A percentile compares a stretch with the other conserved stretches of the same genome.
Conservation (phyloP, 352 stramenopile species). For the Globisporangium nunn region DNA sequence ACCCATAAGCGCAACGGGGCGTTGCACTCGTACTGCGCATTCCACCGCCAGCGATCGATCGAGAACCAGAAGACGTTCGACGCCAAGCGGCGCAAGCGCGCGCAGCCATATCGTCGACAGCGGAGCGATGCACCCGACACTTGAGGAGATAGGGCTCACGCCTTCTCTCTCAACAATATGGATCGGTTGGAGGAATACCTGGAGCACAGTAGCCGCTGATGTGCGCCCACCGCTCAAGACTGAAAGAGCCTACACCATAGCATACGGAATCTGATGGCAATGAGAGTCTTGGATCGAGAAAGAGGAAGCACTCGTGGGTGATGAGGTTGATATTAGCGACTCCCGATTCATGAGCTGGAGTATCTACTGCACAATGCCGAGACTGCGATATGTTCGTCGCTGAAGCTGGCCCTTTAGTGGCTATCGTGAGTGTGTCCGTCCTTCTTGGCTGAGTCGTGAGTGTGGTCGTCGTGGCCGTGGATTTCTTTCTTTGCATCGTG, state of each 20-base stretch:
- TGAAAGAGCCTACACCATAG: neutral
- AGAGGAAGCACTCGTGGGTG: neutral
- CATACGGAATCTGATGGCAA: neutral
- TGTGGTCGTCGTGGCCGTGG: no score
- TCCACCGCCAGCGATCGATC: slow-evolving; percentile 49
- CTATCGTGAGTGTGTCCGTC: neutral
- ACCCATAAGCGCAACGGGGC: slow-evolving; percentile 51
- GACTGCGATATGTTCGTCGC: neutral
- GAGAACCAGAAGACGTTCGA: slow-evolving; percentile 55
- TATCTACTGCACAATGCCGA: neutral
- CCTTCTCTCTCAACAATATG: no score
- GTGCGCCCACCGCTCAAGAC: neutral
- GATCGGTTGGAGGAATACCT: no score
- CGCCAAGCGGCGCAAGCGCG: slow-evolving; percentile 28
- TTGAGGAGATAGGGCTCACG: no score
- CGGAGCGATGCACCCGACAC: no score
- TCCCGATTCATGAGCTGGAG: neutral
- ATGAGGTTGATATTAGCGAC: neutral
- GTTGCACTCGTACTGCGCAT: slow-evolving; percentile 57
- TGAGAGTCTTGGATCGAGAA: neutral
- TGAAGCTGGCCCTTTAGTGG: neutral
- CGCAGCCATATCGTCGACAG: neutral
- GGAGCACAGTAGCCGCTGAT: no score
- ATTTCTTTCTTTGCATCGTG: neutral
- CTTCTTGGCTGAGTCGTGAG: no score